Base-by-base conservation (phyloP, 495 filamentous ascomycete species). In the Penicillium crystallinum region DNA sequence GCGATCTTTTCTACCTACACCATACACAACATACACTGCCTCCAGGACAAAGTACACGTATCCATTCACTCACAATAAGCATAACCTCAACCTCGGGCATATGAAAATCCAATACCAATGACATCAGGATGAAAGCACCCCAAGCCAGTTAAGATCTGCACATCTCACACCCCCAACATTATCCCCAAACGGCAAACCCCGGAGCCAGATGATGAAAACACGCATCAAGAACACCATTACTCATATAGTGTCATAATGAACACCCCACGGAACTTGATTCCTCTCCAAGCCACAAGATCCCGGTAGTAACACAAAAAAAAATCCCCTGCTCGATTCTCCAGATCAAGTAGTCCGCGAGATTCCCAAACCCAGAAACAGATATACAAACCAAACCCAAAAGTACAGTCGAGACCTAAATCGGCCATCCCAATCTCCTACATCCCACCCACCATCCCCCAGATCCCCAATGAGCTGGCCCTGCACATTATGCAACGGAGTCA, bases 201-300 rank as follows among this genome's bases (percentile, higher is more conserved):
- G 21, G 19, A 15, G 30, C 21, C 46, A 17, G 31, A 55, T 59
- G 43, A 59, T 62, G 53, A 52, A 59, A 56, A 33, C 45, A 50
- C 45, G 27, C 54, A 46, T 35, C 31, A 46, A 46, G 25, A 25
- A 7, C 9, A 22, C 22, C 17, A 49, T 41, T 14, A 30, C 36
- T 21, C 25, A 58, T 57, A 19, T 57, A 25, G 14, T 52, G 56
- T 62, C 59, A 56, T 59, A n/a, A 50, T 56, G 49, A 56, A 46
- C 27, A 33, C 12, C 17, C 17, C 40, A 21, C 48, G 47, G 47
- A 46, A 44, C 37, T 7, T 15, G 36, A 18, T 38, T 38, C 37
- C 41, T n/a, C 35, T 40, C 14, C 35, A 36, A 33, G 8, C 5
- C 17, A 41, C 38, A 52, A 25, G 12, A 25, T 41, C 12, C 38